phyloP scores from a whole-genome alignment of 345 rosid species.

The Citrus cavaleriei region DNA sequence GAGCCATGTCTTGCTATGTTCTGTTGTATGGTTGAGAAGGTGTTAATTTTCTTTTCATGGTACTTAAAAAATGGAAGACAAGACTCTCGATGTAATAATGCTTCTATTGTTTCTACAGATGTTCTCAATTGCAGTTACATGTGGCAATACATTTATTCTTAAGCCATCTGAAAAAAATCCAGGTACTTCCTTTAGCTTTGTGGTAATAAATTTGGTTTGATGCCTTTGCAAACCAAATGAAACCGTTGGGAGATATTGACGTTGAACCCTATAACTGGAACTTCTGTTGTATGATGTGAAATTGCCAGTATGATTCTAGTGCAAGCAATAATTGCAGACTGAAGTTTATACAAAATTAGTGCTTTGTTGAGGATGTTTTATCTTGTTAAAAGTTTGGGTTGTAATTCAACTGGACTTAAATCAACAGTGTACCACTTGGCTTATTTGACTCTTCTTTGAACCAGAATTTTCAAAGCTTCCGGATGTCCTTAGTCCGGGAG shows the following conservation, averaged over 20 bases:
- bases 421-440: neutral
- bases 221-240: neutral
- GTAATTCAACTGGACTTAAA: neutral
- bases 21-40: neutral
- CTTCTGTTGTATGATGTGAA: neutral
- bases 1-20: neutral
- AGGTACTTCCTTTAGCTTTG: slow-evolving; percentile 22
- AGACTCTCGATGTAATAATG: neutral
- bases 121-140: slow-evolving; percentile 41
- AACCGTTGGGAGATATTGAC: neutral
- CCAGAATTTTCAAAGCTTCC: neutral
- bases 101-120: slow-evolving; percentile 31
- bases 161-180: slow-evolving; percentile 41
- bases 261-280: neutral
- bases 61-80: neutral
- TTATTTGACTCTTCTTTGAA: neutral
- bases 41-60: neutral
- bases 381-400: neutral
- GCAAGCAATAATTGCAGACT: neutral
- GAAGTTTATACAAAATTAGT: neutral
- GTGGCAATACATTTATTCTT: slow-evolving; percentile 44
- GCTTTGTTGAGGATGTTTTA: neutral
- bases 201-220: neutral
- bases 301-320: neutral
- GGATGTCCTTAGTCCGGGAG: neutral